Conservation (phyloP, 805 yeast genomes). For the Metschnikowia arizonensis region DNA sequence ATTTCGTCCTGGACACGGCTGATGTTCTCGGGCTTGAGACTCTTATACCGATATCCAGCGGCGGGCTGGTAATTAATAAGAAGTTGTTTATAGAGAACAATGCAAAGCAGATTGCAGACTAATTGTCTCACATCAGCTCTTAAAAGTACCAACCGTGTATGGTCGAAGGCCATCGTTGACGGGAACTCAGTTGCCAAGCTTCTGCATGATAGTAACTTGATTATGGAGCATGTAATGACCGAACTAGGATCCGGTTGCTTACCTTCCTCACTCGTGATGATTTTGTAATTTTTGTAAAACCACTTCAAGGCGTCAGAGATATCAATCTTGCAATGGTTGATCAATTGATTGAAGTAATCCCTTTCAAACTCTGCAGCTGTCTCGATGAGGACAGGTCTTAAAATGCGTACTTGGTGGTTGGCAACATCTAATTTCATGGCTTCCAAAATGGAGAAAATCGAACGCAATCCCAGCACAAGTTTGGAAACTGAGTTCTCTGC, state of each 20-base stretch:
- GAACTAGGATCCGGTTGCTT: constrained; percentile 29
- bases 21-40: constrained; percentile 33
- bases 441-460: constrained; percentile 78
- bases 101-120: constrained; percentile 73
- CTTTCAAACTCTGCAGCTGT: constrained; percentile 87
- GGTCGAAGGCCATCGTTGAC: constrained; percentile 77
- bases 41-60: constrained; percentile 10
- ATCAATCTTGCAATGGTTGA: constrained; percentile 54
- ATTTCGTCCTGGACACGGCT: constrained; percentile 62
- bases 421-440: constrained; percentile 96
- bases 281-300: constrained; percentile 46
- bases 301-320: constrained; percentile 60
- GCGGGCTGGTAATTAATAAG: constrained; percentile 37
- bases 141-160: constrained; percentile 67
- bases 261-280: constrained; percentile 10
- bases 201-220: constrained; percentile 68
- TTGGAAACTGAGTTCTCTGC: constrained; percentile 41
- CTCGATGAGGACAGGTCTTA: constrained; percentile 79
- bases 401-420: constrained; percentile 83
- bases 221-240: constrained; percentile 48
- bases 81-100: constrained; percentile 68
- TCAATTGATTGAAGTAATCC: constrained; percentile 64
- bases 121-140: constrained; percentile 84
- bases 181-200: constrained; percentile 83
- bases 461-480: constrained; percentile 71